Base-by-base conservation (phyloP, 2,329 filamentous ascomycete species). In the Talaromyces atroroseus region DNA sequence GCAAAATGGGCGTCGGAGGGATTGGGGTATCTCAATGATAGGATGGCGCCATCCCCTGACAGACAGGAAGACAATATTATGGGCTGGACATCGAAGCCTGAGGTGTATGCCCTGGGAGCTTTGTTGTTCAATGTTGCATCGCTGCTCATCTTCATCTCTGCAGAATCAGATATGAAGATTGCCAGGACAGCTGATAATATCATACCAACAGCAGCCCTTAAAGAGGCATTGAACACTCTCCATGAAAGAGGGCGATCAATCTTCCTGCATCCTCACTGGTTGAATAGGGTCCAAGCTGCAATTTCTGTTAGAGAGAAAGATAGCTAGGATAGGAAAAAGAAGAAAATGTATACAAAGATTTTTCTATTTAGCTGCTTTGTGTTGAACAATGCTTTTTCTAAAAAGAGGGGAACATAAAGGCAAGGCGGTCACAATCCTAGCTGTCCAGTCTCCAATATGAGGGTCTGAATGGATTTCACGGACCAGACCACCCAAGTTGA, bases 61-160 rank as follows among this genome's bases (percentile, higher is more conserved):
- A 60, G 60, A 0, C 70, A 78, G 20, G 66, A 68, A 1, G 88
- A 90, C 65, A 86, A 87, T 0, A 79, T 87, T 8, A 72, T 95
- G 34, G 89, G 90, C 6, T 91, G 87, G 85, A 81, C 82, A 1
- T 85, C 86, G 1, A 84, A 85, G 56, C 79, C 84, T 0, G 82
- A 85, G 29, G 82, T 86, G 1, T 92, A 91, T 54, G 68, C 68
- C 1, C 60, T 77, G 24, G 72, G 71, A 1, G 58, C 72, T n/a
- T 69, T 74, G 14, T 61, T 77, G 14, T 68, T 77, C 45, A 65
- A 62, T 36, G 64, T 74, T 44, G 71, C 74, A 2, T 65, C 65
- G 14, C 60, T 71, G 10, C 48, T 77, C n/a, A 55, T 67, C 14
- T 65, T 63, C 0, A 61, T 47, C 1, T 51, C 59, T 5, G 64